Evolutionary conservation across 1,284 basidiomycete species (phyloP).

Genomic region (Apiotrichum domesticum): DNA sequence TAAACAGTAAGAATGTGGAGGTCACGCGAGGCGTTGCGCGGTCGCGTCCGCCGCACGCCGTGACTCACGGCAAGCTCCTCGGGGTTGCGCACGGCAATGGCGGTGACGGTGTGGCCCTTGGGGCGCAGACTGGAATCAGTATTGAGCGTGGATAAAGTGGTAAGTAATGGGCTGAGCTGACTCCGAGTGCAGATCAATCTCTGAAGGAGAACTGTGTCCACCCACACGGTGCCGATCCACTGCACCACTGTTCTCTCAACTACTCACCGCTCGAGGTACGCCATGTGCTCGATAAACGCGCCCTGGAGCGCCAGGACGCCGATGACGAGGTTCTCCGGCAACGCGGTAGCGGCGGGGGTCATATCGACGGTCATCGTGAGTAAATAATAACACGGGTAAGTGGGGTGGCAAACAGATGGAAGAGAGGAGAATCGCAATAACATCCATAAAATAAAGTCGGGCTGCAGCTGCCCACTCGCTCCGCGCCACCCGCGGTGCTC

Average conservation of each 20-base stretch:
- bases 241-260: background rate
- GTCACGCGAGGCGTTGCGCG: too few relatives aligned
- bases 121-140: conserved; percentile 22
- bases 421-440: background rate
- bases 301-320: conserved; percentile 69
- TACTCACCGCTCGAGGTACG: conserved; percentile 39
- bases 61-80: conserved; percentile 58
- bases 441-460: too few relatives aligned
- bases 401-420: background rate
- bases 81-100: conserved; percentile 62
- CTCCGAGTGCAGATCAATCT: too few relatives aligned
- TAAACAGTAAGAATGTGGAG: background rate
- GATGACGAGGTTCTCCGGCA: conserved; percentile 6
- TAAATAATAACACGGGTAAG: background rate
- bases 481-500: too few relatives aligned
- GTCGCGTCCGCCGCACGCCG: too few relatives aligned
- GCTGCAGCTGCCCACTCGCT: too few relatives aligned
- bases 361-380: background rate
- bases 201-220: too few relatives aligned
- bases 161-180: too few relatives aligned
- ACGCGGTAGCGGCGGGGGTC: background rate
- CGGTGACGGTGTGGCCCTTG: conserved; percentile 21
- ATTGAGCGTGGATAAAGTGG: background rate
- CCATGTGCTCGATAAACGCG: conserved; percentile 79
- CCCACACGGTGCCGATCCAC: background rate